Percentiles rank a stretch among this genome's conserved stretches.
These are phyloP conservation scores for Yamadazyma scolyti DNA, from an alignment of 805 yeast genomes.

Conservation along the genomic window DNA sequence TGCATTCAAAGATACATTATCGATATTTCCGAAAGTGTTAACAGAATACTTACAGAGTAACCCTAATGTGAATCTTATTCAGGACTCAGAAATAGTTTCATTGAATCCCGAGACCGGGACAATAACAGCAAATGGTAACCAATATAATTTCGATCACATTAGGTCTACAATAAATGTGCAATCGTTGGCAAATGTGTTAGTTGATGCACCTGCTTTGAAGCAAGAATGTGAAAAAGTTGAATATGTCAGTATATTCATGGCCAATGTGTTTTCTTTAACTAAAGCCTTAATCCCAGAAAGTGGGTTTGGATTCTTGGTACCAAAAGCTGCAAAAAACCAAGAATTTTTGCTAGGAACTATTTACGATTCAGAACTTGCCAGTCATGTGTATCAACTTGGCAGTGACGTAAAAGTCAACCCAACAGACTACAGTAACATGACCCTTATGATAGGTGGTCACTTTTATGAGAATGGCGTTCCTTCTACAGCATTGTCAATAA, in stretches of 20 bases:
- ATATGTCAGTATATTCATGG: conserved; percentile 56
- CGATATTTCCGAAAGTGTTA: conserved; percentile 46
- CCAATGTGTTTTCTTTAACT: conserved; percentile 55
- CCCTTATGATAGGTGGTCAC: conserved; percentile 92
- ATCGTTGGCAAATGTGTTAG: conserved; percentile 31
- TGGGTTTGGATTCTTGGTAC: conserved; percentile 91
- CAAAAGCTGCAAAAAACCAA: conserved; percentile 45
- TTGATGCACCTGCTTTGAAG: conserved; percentile 9
- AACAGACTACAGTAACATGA: conserved; percentile 58
- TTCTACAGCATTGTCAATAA: conserved; percentile 20
- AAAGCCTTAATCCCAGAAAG: conserved; percentile 35
- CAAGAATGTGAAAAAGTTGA: conserved; percentile 21
- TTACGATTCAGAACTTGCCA: conserved; percentile 72
- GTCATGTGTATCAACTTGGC: conserved; percentile 7
- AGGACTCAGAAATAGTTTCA: conserved; percentile 19
- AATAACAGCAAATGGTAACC: conserved; percentile 11
- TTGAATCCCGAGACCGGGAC: conserved; percentile 17
- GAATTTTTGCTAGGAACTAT: conserved; percentile 77
- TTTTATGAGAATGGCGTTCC: conserved; percentile 30
- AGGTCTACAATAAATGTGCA: conserved; percentile 55
- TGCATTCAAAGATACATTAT: conserved; percentile 54
- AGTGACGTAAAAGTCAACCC: neutral
- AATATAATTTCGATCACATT: conserved; percentile 47
- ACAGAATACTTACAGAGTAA: conserved; percentile 29
- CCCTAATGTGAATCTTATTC: conserved; percentile 40